Evolutionary conservation across 2,329 filamentous ascomycete genomes (phyloP).

Genomic region (Podosphaera xanthii): DNA sequence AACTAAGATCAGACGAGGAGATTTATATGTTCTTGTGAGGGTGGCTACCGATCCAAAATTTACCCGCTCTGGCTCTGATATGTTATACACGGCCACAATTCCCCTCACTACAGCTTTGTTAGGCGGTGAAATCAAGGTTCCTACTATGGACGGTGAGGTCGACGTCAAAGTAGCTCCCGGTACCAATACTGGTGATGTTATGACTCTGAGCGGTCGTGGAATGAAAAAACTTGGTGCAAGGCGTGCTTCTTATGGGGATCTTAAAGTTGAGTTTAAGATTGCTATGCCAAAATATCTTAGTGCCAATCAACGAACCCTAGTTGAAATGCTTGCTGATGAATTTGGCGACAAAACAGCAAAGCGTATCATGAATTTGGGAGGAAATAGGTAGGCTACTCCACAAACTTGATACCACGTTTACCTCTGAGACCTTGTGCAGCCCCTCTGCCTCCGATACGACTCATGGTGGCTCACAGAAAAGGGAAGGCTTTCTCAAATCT

Average conservation of each 20-base stretch:
- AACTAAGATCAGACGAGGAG: constrained; percentile 47
- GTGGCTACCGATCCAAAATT: constrained; percentile 84
- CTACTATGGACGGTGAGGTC: constrained; percentile 74
- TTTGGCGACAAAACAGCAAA: constrained; percentile 82
- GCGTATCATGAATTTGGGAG: constrained; percentile 67
- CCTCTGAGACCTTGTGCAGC: constrained; percentile 3
- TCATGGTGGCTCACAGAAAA: constrained; percentile 34
- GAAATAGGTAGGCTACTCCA: constrained; percentile 23
- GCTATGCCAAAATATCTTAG: constrained; percentile 86
- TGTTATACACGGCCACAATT: constrained; percentile 77
- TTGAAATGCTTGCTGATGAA: constrained; percentile 93
- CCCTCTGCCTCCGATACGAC: not conserved
- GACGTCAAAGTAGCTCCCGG: constrained; percentile 81
- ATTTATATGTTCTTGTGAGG: constrained; percentile 75
- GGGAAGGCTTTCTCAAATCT: constrained; percentile 78
- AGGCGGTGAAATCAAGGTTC: constrained; percentile 72
- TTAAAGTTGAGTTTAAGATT: constrained; percentile 87
- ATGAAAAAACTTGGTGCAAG: constrained; percentile 67
- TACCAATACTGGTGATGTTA: constrained; percentile 76
- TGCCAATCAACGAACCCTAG: constrained; percentile 72
- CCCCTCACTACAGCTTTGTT: constrained; percentile 83
- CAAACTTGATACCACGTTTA: not conserved
- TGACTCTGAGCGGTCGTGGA: constrained; percentile 74
- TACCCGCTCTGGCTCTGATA: constrained; percentile 65
- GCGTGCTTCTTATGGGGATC: constrained; percentile 48